Conservation (phyloP, 257 asterid species). For the Plantago ovata region DNA sequence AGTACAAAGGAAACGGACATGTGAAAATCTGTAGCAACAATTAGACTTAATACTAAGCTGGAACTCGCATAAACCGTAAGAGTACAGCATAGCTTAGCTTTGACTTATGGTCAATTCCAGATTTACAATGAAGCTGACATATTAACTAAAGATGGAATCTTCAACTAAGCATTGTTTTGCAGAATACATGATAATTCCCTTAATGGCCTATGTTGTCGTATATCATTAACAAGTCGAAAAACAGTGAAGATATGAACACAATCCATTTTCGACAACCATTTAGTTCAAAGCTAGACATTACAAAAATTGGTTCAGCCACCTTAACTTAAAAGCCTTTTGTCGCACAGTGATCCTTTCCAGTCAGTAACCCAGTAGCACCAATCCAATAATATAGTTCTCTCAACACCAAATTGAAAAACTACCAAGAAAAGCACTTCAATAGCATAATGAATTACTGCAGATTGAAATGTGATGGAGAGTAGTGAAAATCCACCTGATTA, state of each 20-base stretch:
- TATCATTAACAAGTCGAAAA: no score
- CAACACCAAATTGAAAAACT: not conserved
- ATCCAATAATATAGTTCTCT: no score
- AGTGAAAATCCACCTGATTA: slow-evolving; percentile 35
- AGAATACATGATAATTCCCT: not conserved
- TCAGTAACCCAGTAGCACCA: no score
- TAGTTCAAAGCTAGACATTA: no score
- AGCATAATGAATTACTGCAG: no score
- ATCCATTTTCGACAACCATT: no score
- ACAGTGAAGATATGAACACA: no score
- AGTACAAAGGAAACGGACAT: slow-evolving; percentile 18
- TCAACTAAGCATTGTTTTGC: not conserved
- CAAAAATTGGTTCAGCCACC: no score
- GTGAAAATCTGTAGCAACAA: slow-evolving; percentile 13
- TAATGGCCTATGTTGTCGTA: not conserved
- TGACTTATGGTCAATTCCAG: not conserved
- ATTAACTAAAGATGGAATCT: not conserved
- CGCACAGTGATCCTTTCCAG: no score
- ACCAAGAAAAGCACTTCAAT: not conserved
- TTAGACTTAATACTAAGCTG: slow-evolving; percentile 3
- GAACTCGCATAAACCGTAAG: slow-evolving; percentile 1
- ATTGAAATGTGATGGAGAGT: slow-evolving; percentile 16
- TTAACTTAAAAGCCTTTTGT: no score
- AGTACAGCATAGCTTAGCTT: slow-evolving; percentile 5
- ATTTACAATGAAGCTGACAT: not conserved